Conservation (phyloP, 202 grass and related monocot species). For the Saccharum hybrid region DNA sequence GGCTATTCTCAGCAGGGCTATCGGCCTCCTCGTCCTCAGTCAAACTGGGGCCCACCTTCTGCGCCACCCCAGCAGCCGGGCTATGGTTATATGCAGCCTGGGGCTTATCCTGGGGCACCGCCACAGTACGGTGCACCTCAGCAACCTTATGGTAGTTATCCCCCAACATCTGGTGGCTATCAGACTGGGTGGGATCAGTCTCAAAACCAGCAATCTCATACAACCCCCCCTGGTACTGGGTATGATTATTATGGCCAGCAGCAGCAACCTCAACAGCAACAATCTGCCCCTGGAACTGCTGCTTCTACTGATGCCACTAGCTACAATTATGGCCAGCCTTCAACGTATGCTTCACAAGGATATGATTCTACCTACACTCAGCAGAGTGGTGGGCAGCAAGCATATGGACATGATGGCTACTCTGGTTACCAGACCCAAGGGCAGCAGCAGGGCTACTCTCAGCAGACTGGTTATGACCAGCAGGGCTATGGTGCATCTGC, state of each 20-base stretch:
- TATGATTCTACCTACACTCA: constrained; percentile 68
- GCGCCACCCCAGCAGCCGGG: constrained; percentile 70
- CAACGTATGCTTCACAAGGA: constrained; percentile 69
- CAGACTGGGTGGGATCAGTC: constrained; percentile 93
- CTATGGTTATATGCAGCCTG: constrained; percentile 91
- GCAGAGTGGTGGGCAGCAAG: constrained; percentile 53
- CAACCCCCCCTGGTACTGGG: constrained; percentile 60
- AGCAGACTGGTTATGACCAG: constrained; percentile 81
- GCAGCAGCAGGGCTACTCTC: constrained; percentile 67
- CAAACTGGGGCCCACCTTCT: constrained; percentile 71
- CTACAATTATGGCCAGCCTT: constrained; percentile 77
- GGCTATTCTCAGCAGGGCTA: constrained; percentile 88
- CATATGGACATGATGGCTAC: constrained; percentile 55
- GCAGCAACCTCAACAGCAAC: constrained; percentile 67
- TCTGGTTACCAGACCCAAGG: constrained; percentile 63
- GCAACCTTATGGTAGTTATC: constrained; percentile 73
- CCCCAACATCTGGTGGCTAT: constrained; percentile 66
- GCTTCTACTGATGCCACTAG: constrained; percentile 60
- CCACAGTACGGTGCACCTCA: constrained; percentile 79
- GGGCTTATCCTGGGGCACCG: constrained; percentile 77
- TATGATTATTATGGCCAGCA: constrained; percentile 98
- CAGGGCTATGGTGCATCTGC: constrained; percentile 51
- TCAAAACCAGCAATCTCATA: constrained; percentile 69
- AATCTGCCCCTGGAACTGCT: constrained; percentile 57
- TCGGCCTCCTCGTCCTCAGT: constrained; percentile 71